phyloP scores from a whole-genome alignment of 2,329 filamentous ascomycete genomes.

The Didymella arachidicola region DNA sequence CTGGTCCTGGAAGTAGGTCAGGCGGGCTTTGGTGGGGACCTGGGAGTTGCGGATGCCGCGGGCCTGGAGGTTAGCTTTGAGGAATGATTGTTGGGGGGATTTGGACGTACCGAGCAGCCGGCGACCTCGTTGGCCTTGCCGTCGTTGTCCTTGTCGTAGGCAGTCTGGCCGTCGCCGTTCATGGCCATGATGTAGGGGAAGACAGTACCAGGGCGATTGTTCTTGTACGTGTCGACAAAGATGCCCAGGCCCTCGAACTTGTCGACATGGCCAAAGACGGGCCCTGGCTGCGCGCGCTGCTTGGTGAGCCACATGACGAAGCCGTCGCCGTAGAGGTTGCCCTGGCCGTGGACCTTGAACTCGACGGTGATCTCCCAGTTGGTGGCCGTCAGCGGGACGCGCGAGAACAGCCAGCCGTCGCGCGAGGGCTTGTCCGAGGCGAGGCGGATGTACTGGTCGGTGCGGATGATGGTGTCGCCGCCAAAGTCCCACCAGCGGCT shows the following conservation, averaged over 20 bases:
- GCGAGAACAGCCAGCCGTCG: constrained; percentile 90
- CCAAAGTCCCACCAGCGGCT: constrained; percentile 99
- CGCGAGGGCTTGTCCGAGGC: constrained; percentile 91
- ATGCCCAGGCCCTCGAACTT: constrained; percentile 92
- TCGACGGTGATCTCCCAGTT: constrained; percentile 99
- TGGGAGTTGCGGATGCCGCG: constrained; percentile 81
- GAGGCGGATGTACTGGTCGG: constrained; percentile 85
- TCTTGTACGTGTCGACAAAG: constrained; percentile 99
- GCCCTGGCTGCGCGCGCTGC: constrained; percentile 79
- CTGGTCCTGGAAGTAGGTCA: constrained; percentile 98
- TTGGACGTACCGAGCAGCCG: constrained; percentile 76
- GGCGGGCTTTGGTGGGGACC: constrained; percentile 79
- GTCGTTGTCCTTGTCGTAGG: constrained; percentile 92
- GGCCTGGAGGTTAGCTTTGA: constrained; percentile 59
- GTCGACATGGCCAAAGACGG: constrained; percentile 88
- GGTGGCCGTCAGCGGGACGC: constrained; percentile 92
- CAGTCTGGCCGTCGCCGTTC: constrained; percentile 87
- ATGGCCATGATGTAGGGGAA: constrained; percentile 99
- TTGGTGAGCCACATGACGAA: constrained; percentile 99
- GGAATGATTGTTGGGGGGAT: no score
- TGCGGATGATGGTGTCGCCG: constrained; percentile 85
- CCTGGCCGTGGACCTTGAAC: constrained; percentile 89
- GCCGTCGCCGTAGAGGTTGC: constrained; percentile 92
- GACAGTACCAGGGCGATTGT: constrained; percentile 92
- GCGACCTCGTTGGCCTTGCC: constrained; percentile 92